Evolutionary conservation across 2,329 filamentous ascomycete genomes (phyloP).

Genomic region (Paecilomyces fulvus): DNA sequence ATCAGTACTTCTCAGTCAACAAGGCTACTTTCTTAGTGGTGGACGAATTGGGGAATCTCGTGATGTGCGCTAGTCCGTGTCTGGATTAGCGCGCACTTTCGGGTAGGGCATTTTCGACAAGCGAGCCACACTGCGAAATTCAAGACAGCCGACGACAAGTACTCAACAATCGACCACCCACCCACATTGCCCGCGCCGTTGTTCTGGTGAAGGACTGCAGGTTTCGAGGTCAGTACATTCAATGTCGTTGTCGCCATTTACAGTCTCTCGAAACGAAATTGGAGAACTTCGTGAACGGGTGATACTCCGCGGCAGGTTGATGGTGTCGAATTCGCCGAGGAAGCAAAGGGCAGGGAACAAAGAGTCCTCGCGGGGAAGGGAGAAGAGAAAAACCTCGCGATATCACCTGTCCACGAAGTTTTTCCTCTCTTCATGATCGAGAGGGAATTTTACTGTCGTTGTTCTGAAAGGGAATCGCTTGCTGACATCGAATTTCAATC

Average conservation of each 20-base stretch:
- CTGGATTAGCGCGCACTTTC: constrained; percentile 21
- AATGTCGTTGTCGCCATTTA: constrained; percentile 11
- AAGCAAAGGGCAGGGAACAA: background rate
- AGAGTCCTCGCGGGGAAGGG: background rate
- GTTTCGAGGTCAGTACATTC: constrained; percentile 34
- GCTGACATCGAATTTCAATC: constrained; percentile 3
- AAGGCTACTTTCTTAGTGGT: background rate
- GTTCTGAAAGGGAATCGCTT: constrained; percentile 3
- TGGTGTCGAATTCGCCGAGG: background rate
- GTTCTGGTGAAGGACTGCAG: constrained; percentile 38
- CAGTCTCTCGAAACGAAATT: constrained; percentile 7
- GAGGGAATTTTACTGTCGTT: background rate
- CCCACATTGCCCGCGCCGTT: constrained; percentile 32
- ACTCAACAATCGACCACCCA: constrained; percentile 31
- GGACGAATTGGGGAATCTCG: background rate
- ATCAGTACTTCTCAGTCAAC: constrained; percentile 2
- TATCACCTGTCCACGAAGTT: background rate
- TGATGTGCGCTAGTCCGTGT: constrained; percentile 10
- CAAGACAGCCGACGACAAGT: constrained; percentile 31
- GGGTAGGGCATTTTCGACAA: constrained; percentile 36
- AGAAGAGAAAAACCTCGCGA: background rate
- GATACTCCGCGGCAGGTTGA: background rate
- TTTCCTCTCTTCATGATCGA: background rate
- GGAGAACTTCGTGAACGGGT: constrained; percentile 17
- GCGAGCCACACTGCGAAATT: constrained; percentile 40